These are phyloP conservation scores for Talaromyces trachyspermus DNA, from an alignment of 495 filamentous ascomycete genomes.

Conservation along the genomic window DNA sequence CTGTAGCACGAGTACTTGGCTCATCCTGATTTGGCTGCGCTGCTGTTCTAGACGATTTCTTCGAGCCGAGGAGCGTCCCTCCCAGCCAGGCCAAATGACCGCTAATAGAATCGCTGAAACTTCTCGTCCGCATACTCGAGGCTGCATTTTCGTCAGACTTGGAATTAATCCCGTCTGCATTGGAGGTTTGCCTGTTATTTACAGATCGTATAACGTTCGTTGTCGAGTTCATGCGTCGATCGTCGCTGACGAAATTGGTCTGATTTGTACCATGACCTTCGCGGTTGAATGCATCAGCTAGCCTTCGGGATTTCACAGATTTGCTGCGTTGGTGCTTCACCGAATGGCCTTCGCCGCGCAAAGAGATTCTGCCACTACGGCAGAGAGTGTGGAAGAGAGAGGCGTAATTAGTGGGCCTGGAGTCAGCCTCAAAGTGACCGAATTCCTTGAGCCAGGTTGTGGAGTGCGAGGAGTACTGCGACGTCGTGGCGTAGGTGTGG, in stretches of 20 bases:
- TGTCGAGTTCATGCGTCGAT: constrained; percentile 4
- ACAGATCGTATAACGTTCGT: constrained; percentile 18
- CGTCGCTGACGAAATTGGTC: no score
- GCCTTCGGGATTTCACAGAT: neutral
- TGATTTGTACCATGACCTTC: no score
- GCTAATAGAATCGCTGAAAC: constrained; percentile 39
- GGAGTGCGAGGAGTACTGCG: constrained; percentile 29
- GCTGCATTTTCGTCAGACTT: constrained; percentile 16
- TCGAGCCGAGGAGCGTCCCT: constrained; percentile 16
- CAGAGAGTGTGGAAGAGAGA: constrained; percentile 48
- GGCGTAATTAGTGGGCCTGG: constrained; percentile 44
- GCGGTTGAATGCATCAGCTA: no score
- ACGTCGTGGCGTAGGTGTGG: constrained; percentile 11
- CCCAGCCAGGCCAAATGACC: constrained; percentile 38
- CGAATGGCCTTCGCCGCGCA: constrained; percentile 42
- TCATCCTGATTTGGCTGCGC: neutral
- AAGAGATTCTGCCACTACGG: constrained; percentile 55
- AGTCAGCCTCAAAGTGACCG: constrained; percentile 35
- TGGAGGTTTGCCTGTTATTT: constrained; percentile 22
- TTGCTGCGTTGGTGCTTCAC: constrained; percentile 5
- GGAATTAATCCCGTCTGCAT: constrained; percentile 16
- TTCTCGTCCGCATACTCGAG: constrained; percentile 26
- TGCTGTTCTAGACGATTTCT: neutral
- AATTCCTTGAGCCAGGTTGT: constrained; percentile 25
- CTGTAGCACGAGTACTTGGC: neutral